Evolutionary conservation across 2,329 filamentous ascomycete species (phyloP), one percentile per base, ranked within the genome.

Genomic region (Penicillium oxalicum): DNA sequence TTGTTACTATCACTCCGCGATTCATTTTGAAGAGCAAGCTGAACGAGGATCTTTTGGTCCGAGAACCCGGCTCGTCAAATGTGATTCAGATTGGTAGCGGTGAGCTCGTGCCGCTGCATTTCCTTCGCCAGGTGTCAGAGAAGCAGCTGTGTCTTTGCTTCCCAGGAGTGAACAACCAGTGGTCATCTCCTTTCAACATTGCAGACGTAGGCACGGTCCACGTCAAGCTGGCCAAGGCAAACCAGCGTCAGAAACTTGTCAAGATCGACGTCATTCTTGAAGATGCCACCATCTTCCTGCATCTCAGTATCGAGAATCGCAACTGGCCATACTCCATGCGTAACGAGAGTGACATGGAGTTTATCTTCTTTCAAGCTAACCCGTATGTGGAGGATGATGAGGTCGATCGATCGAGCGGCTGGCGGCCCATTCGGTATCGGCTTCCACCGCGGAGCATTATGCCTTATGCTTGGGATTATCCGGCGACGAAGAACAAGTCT

Each of bases 381-480:
- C 93, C 93, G 4, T 95, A 91, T 59, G 74, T 95, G 8, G 91
- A 95, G 51, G 91, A 97, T 53, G 91, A 96, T 51, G 91, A 91
- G 47, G 78, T 79, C 4, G 88, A 96, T 61, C 77, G 71, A 46
- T 74, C 84, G 48, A 91, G 88, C 45, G 88, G 89, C 4, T 98
- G 93, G 88, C 86, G 88, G 55, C 91, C 90, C 2, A 88, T 98
- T 53, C 80, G 89, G 45, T 98, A 98, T 70, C 86, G 91, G 29
- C 76, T 98, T 28, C 94, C 94, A 2, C 84, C 91, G 9, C 80
- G 93, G 51, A 97, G 91, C 69, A 96, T 98, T 69, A 98, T 98
- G 93, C 93, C 94, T 0, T 98, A 98, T 63, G 91, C 93, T 1
- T 98, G 93, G 93, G 94, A 98, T 65, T 98, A 95, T 70, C 94